These are phyloP conservation scores for Kluyveromyces dobzhanskii DNA, from an alignment of 805 yeast genomes.

Conservation along the genomic window DNA sequence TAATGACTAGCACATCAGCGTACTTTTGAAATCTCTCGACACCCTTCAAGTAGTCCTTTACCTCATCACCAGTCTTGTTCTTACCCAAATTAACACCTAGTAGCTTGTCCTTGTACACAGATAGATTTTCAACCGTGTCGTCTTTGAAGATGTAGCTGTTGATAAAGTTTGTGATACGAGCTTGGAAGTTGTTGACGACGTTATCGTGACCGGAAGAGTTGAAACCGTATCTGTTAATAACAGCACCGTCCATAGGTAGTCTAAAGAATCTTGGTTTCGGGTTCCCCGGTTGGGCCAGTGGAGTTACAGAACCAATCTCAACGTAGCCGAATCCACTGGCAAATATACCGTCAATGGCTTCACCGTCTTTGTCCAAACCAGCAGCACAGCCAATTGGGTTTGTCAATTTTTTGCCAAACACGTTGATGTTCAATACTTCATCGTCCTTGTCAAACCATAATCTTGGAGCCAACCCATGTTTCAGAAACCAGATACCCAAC, in stretches of 20 bases:
- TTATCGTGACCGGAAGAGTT: constrained; percentile 81
- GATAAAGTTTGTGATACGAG: constrained; percentile 44
- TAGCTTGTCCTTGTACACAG: constrained; percentile 56
- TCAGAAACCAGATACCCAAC: constrained; percentile 62
- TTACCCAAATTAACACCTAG: constrained; percentile 86
- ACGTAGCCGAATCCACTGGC: constrained; percentile 79
- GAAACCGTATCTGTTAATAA: constrained; percentile 90
- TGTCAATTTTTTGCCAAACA: constrained; percentile 55
- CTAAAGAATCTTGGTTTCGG: constrained; percentile 91
- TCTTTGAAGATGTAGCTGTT: constrained; percentile 20
- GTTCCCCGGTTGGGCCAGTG: constrained; percentile 88
- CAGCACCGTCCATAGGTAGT: constrained; percentile 76
- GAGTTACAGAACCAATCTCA: constrained; percentile 91
- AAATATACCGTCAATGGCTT: constrained; percentile 75
- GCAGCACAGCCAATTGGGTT: constrained; percentile 93
- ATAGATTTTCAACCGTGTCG: constrained; percentile 25
- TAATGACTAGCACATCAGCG: constrained; percentile 85
- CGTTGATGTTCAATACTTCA: constrained; percentile 45
- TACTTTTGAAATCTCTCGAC: constrained; percentile 71
- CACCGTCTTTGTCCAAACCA: constrained; percentile 90
- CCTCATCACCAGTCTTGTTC: constrained; percentile 86
- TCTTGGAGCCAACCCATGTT: constrained; percentile 59
- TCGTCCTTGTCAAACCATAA: constrained; percentile 47
- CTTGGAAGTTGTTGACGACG: constrained; percentile 59
- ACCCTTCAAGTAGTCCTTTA: constrained; percentile 77